A percentile compares a stretch with the other conserved stretches of the same genome.
phyloP scores from a whole-genome alignment of 73 alveolate genomes.

The Paramecium caudatum region DNA sequence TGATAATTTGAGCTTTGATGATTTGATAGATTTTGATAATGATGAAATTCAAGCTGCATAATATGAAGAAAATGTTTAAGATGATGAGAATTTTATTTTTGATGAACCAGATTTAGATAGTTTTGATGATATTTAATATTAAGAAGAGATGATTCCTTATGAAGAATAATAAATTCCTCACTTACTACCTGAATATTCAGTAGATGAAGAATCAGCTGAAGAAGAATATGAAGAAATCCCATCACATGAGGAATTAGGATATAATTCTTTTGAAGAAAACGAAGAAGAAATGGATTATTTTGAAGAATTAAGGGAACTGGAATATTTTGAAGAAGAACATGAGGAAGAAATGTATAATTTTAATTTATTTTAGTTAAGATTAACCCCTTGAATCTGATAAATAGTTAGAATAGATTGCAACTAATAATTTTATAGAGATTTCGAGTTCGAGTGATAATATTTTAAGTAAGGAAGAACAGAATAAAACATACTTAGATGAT shows the following conservation, averaged over 20 bases:
- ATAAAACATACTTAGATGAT: conserved; percentile 14
- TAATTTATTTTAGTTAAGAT: conserved; percentile 25
- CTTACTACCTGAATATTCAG: too few relatives aligned
- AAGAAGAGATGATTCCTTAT: too few relatives aligned
- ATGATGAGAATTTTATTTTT: neutral
- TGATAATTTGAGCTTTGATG: conserved; percentile 16
- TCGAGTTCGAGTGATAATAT: too few relatives aligned
- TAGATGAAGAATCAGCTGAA: neutral
- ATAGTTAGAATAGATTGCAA: too few relatives aligned
- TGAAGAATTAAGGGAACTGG: conserved; percentile 6
- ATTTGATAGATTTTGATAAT: conserved; percentile 34
- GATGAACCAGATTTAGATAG: neutral
- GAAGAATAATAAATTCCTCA: too few relatives aligned
- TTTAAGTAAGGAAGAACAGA: conserved; percentile 6
- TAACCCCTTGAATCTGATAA: too few relatives aligned
- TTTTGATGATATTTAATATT: too few relatives aligned
- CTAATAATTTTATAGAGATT: too few relatives aligned
- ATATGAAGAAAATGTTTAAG: neutral
- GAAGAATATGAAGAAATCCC: neutral
- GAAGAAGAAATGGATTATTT: neutral
- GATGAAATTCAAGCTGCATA: neutral
- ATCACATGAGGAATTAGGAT: neutral
- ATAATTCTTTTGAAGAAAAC: neutral
- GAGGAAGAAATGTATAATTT: neutral
- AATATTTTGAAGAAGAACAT: conserved; percentile 28